Evolutionary conservation across 352 stramenopile genomes (phyloP).

Genomic region (Phytophthora capsici): DNA sequence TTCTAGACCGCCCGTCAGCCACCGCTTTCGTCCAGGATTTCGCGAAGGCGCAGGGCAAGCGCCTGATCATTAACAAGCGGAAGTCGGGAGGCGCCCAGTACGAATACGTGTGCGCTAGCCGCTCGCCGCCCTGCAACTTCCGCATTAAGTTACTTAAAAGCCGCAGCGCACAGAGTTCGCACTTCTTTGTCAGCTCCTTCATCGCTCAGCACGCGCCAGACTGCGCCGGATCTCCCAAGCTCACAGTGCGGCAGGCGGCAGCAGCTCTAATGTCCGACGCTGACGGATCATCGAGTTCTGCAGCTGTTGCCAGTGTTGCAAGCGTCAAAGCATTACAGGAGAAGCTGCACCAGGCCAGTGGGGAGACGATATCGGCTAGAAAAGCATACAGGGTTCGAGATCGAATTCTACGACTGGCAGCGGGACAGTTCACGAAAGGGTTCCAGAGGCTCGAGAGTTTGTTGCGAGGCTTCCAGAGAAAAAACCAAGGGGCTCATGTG

Average conservation of each 20-base stretch:
- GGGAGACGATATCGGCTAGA: conserved; percentile 37
- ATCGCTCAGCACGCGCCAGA: conserved; percentile 24
- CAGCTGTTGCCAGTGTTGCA: conserved; percentile 16
- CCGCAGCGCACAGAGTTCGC: conserved; percentile 40
- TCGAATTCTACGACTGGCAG: conserved; percentile 33
- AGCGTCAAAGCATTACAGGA: conserved; percentile 43
- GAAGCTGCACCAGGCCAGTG: conserved; percentile 28
- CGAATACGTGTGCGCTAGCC: conserved; percentile 44
- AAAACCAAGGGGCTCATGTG: conserved; percentile 36
- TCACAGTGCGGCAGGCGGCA: conserved; percentile 43
- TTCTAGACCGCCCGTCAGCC: conserved; percentile 34
- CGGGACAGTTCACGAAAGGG: conserved; percentile 36
- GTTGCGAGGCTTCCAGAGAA: conserved; percentile 33
- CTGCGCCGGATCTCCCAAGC: conserved; percentile 33
- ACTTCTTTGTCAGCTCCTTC: conserved; percentile 51
- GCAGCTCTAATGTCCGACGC: conserved; percentile 25
- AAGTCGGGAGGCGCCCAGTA: conserved; percentile 47
- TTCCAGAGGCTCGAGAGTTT: conserved; percentile 43
- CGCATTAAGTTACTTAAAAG: conserved; percentile 47
- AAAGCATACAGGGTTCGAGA: conserved; percentile 47
- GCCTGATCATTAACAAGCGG: conserved; percentile 46
- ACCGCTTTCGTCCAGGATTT: conserved; percentile 50
- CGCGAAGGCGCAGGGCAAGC: conserved; percentile 48
- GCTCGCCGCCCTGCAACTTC: conserved; percentile 33
- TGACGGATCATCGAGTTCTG: conserved; percentile 4